Conservation (phyloP, 2,329 filamentous ascomycete species). For the Pseudogymnoascus sp. region DNA sequence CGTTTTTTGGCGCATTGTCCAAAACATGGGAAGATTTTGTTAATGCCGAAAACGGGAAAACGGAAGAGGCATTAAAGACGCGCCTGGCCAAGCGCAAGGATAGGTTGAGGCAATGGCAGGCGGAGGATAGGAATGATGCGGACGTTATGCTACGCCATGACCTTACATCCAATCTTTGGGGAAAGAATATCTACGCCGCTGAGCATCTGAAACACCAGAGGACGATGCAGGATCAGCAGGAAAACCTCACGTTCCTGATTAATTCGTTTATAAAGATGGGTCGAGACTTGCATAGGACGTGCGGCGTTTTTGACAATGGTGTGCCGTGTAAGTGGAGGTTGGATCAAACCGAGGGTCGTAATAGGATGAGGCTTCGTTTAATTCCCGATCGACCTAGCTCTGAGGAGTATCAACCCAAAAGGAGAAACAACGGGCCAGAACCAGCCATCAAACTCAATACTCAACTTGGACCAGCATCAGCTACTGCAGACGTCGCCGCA, state of each 20-base stretch:
- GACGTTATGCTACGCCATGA: constrained; percentile 75
- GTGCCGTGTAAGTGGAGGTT: constrained; percentile 73
- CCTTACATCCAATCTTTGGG: constrained; percentile 80
- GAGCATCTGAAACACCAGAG: constrained; percentile 90
- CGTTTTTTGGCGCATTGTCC: constrained; percentile 77
- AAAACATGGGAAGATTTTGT: constrained; percentile 87
- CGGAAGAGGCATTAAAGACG: constrained; percentile 63
- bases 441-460: constrained; percentile 31
- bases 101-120: constrained; percentile 70
- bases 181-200: constrained; percentile 87
- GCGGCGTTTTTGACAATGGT: constrained; percentile 67
- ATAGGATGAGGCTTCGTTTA: constrained; percentile 85
- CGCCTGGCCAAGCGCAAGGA: constrained; percentile 72
- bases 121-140: constrained; percentile 59
- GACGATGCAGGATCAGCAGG: constrained; percentile 84
- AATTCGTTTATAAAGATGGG: constrained; percentile 73
- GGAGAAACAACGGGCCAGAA: constrained; percentile 47
- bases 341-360: constrained; percentile 89
- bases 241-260: constrained; percentile 71
- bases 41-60: constrained; percentile 68
- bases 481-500: constrained; percentile 7
- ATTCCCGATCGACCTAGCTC: constrained; percentile 66
- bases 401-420: constrained; percentile 77
- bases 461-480: constrained; percentile 13
- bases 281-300: constrained; percentile 67